Conservation (phyloP, 192 early-diverging fungal species). For the Linnemannia schmuckeri region DNA sequence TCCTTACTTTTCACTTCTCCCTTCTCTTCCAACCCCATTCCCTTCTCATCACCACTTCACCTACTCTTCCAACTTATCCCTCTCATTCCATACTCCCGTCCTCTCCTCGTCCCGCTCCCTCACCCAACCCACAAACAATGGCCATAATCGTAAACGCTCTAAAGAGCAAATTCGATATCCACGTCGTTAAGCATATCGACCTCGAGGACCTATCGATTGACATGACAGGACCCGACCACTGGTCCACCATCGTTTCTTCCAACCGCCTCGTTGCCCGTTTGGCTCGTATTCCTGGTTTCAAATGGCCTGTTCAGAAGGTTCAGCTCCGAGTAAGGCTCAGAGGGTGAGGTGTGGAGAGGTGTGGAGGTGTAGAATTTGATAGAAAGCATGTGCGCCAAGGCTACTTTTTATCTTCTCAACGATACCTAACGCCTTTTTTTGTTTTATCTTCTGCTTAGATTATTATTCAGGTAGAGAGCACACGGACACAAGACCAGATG, state of each 20-base stretch:
- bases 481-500: too few relatives aligned
- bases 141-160: conserved; percentile 23
- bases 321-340: conserved; percentile 20
- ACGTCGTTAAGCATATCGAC: conserved; percentile 41
- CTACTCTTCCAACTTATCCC: neutral
- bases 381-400: neutral
- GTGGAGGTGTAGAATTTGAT: neutral
- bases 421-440: neutral
- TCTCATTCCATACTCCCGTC: neutral
- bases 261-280: conserved; percentile 28
- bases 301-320: conserved; percentile 49
- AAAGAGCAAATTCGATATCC: conserved; percentile 26
- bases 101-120: neutral
- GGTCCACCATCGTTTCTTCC: conserved; percentile 34
- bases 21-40: neutral
- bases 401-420: too few relatives aligned
- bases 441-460: conserved; percentile 13
- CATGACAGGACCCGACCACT: conserved; percentile 37
- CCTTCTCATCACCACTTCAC: neutral
- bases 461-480: conserved; percentile 26
- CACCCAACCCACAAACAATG: neutral
- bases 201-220: conserved; percentile 46
- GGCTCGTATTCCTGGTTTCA: conserved; percentile 42
- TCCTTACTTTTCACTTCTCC: neutral
- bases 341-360: neutral